Conservation (phyloP, 345 rosid species). For the Clarkia xantiana region DNA sequence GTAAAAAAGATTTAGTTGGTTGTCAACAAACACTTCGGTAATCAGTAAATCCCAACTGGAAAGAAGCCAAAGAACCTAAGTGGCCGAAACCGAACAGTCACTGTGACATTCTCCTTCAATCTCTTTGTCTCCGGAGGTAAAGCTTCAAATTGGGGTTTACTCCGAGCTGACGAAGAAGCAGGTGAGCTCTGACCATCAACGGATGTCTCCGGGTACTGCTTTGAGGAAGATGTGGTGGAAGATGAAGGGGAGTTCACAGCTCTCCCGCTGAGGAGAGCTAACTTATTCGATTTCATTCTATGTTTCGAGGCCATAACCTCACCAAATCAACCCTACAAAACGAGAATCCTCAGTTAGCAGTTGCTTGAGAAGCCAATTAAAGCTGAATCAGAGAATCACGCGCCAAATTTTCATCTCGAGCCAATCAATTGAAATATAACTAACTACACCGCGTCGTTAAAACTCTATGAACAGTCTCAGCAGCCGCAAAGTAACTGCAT, state of each 20-base stretch:
- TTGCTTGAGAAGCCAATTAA: too few relatives aligned
- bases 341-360: not conserved
- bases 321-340: slow-evolving; percentile 14
- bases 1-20: slow-evolving; percentile 11
- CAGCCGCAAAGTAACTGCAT: too few relatives aligned
- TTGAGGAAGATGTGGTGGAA: slow-evolving; percentile 85
- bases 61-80: slow-evolving; percentile 42
- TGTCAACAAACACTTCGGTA: not conserved
- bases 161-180: slow-evolving; percentile 80
- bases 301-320: slow-evolving; percentile 61
- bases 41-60: not conserved
- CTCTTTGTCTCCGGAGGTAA: slow-evolving; percentile 25
- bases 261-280: slow-evolving; percentile 26
- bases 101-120: slow-evolving; percentile 84
- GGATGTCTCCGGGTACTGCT: slow-evolving; percentile 64
- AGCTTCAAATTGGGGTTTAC: slow-evolving; percentile 61
- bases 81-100: slow-evolving; percentile 95
- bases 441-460: too few relatives aligned
- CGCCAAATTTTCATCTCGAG: too few relatives aligned
- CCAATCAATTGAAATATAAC: too few relatives aligned
- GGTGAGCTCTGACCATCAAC: slow-evolving; percentile 89
- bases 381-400: too few relatives aligned
- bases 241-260: slow-evolving; percentile 70
- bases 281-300: slow-evolving; percentile 44
- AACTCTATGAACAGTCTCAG: too few relatives aligned